Evolutionary conservation across 768 basidiomycete species (phyloP).

Genomic region (Boletus barrowsii): DNA sequence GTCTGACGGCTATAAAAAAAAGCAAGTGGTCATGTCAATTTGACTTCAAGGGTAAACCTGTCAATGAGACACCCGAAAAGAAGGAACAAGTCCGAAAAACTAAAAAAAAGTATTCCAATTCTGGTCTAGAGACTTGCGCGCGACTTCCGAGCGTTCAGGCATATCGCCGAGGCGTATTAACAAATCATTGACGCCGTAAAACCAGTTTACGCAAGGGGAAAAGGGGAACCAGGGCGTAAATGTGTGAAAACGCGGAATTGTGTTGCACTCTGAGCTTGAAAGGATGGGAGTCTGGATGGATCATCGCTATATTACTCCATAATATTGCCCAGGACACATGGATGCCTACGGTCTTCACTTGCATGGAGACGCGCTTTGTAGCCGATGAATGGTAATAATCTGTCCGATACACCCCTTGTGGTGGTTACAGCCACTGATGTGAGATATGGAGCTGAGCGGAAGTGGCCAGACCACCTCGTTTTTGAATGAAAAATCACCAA

Average conservation of each 20-base stretch:
- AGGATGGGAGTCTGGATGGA: not conserved
- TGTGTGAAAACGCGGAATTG: not conserved
- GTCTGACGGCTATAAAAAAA: not conserved
- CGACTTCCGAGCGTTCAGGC: not conserved
- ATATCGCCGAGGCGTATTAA: conserved; percentile 18
- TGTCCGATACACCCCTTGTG: conserved; percentile 5
- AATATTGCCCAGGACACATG: not conserved
- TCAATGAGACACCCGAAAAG: not conserved
- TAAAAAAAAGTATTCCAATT: conserved; percentile 8
- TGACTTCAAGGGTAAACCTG: conserved; percentile 3
- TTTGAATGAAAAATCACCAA: conserved; percentile 27
- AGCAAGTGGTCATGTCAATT: not conserved
- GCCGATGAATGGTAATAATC: conserved; percentile 1
- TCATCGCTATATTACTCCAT: conserved; percentile 8
- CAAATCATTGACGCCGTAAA: not conserved
- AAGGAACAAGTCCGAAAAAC: conserved; percentile 1
- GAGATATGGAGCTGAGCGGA: conserved; percentile 9
- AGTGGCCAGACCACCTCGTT: conserved; percentile 11
- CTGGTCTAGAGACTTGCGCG: not conserved
- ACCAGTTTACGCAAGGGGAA: conserved; percentile 9
- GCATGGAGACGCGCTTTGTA: conserved; percentile 11
- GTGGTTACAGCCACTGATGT: conserved; percentile 11
- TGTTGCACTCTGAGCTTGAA: not conserved
- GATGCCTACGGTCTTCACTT: conserved; percentile 2
- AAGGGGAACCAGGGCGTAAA: not conserved